Conservation (phyloP, 441 rosid species). For the Lagerstroemia fauriei region DNA sequence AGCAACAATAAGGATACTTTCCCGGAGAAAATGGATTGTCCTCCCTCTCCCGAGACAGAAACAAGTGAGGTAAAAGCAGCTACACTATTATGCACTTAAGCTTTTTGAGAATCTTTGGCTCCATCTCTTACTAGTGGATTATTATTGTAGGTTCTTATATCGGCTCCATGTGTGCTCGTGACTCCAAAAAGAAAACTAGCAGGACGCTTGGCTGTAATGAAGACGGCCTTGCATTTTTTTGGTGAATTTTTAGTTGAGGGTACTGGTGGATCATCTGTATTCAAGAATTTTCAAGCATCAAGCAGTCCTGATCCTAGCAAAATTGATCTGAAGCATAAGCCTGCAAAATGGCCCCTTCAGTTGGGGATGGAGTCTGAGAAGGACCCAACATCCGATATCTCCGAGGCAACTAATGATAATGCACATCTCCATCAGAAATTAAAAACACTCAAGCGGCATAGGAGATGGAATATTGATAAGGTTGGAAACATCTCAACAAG, state of each 20-base stretch:
- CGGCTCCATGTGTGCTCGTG: slow-evolving; percentile 85
- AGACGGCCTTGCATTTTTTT: slow-evolving; percentile 81
- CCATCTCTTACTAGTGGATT: slow-evolving; percentile 37
- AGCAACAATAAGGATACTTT: slow-evolving; percentile 61
- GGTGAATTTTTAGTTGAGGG: slow-evolving; percentile 95
- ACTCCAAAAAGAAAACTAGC: slow-evolving; percentile 94
- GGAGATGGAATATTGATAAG: slow-evolving; percentile 91
- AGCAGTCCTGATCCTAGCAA: slow-evolving; percentile 55
- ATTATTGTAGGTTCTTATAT: slow-evolving; percentile 67
- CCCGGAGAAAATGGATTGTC: slow-evolving; percentile 60
- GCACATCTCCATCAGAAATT: slow-evolving; percentile 40
- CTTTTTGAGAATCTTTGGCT: slow-evolving; percentile 24
- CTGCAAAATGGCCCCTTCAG: slow-evolving; percentile 56
- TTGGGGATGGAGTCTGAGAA: slow-evolving; percentile 47
- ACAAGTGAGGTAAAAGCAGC: slow-evolving; percentile 64
- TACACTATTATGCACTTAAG: slow-evolving; percentile 23
- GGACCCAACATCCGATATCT: slow-evolving; percentile 47
- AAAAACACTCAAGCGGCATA: slow-evolving; percentile 75
- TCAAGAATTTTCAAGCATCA: slow-evolving; percentile 62
- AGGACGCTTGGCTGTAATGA: slow-evolving; percentile 84
- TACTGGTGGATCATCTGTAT: slow-evolving; percentile 85
- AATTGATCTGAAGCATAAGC: slow-evolving; percentile 62
- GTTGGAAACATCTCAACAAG: slow-evolving; percentile 38
- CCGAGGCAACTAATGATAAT: slow-evolving; percentile 45
- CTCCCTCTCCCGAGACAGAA: slow-evolving; percentile 66